Evolutionary conservation across 495 filamentous ascomycete species (phyloP).

Genomic region (Penicillium chermesinum): DNA sequence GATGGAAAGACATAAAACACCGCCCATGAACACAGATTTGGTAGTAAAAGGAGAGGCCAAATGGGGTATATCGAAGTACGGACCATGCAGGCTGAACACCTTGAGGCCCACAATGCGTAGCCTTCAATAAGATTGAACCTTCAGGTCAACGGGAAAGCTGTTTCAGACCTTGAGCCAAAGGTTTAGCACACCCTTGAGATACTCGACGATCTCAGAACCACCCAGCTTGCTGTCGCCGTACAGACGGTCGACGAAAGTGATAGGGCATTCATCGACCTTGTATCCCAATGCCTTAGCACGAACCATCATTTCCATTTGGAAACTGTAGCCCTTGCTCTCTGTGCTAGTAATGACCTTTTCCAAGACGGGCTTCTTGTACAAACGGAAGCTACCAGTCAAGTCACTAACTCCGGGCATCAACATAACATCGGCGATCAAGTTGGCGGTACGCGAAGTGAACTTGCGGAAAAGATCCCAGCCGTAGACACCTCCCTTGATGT

Average conservation of each 20-base stretch:
- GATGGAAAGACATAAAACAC: conserved; percentile 22
- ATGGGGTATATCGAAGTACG: conserved; percentile 27
- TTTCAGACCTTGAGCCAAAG: too few species aligned
- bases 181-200: conserved; percentile 85
- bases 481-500: conserved; percentile 77
- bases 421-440: conserved; percentile 92
- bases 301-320: conserved; percentile 99
- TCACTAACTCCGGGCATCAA: conserved; percentile 94
- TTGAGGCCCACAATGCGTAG: conserved; percentile 7
- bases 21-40: conserved; percentile 18
- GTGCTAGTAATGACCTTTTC: conserved; percentile 82
- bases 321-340: conserved; percentile 92
- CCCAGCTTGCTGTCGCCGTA: conserved; percentile 96
- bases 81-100: conserved; percentile 10
- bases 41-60: conserved; percentile 9
- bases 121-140: conserved; percentile 51
- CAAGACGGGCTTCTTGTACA: conserved; percentile 89
- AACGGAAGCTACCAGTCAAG: conserved; percentile 85
- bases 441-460: conserved; percentile 82
- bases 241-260: conserved; percentile 90
- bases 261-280: conserved; percentile 87
- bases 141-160: too few species aligned
- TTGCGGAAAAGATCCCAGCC: conserved; percentile 98
- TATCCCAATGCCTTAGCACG: conserved; percentile 90
- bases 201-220: conserved; percentile 95